These are phyloP conservation scores for Dothidotthia symphoricarpi DNA, from an alignment of 2,329 filamentous ascomycete genomes.

Conservation along the genomic window DNA sequence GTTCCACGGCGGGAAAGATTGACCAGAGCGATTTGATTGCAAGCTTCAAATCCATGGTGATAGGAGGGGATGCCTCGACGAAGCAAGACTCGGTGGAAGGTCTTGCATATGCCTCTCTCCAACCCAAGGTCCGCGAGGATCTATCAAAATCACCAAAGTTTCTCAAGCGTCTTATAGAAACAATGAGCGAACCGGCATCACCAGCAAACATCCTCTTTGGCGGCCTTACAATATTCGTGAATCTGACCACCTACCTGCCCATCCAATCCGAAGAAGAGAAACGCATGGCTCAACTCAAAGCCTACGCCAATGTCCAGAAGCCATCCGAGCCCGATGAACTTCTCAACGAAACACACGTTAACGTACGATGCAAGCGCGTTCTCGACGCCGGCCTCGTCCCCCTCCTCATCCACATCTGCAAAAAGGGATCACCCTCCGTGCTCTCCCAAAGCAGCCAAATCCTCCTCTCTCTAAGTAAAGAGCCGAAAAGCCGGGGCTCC, in stretches of 20 bases:
- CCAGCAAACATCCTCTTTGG: constrained; percentile 72
- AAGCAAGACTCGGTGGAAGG: constrained; percentile 80
- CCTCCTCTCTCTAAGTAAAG: constrained; percentile 72
- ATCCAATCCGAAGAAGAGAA: constrained; percentile 84
- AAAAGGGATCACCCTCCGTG: constrained; percentile 67
- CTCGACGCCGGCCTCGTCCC: constrained; percentile 77
- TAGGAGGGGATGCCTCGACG: constrained; percentile 57
- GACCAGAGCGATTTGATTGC: constrained; percentile 52
- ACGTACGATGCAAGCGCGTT: constrained; percentile 70
- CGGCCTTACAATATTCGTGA: constrained; percentile 78
- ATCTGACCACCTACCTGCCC: constrained; percentile 79
- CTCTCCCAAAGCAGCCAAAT: constrained; percentile 73
- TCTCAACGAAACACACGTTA: constrained; percentile 73
- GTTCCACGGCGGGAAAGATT: constrained; percentile 33
- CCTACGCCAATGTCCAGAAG: constrained; percentile 85
- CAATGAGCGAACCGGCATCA: constrained; percentile 47
- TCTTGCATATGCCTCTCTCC: constrained; percentile 85
- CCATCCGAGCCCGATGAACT: constrained; percentile 61
- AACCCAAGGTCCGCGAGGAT: constrained; percentile 79
- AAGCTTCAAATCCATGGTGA: constrained; percentile 63
- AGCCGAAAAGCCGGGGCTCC: constrained; percentile 69
- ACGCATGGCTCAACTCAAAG: constrained; percentile 86
- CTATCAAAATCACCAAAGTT: constrained; percentile 68
- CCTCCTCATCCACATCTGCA: constrained; percentile 72
- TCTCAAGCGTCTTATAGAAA: constrained; percentile 66